Percentiles rank a stretch among this genome's conserved stretches.
phyloP scores from a whole-genome alignment of 2,329 filamentous ascomycete genomes.

The Aureobasidium leucospermi region DNA sequence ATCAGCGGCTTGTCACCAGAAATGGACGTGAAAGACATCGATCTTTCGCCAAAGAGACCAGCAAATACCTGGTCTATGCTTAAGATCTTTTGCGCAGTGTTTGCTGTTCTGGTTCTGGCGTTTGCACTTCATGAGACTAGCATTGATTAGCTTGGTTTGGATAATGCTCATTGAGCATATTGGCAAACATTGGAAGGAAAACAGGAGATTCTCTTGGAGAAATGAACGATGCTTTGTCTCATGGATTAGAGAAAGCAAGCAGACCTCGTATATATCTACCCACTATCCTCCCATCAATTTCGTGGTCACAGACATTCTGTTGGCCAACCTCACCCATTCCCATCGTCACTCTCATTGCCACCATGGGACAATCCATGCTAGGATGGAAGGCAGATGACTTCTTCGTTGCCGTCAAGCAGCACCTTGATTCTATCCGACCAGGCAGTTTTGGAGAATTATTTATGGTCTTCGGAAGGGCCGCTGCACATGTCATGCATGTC shows the following conservation, averaged over 20 bases:
- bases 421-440: background rate
- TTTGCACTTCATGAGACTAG: background rate
- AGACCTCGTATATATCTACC: background rate
- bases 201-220: too few relatives aligned
- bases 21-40: background rate
- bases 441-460: background rate
- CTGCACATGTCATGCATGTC: background rate
- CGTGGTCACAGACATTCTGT: too few relatives aligned
- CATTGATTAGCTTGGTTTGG: background rate
- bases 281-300: background rate
- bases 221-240: background rate
- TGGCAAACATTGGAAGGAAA: background rate
- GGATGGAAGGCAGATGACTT: slow-evolving; percentile 6
- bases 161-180: background rate
- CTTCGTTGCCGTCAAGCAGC: background rate
- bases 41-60: background rate
- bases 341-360: background rate
- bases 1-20: background rate
- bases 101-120: background rate
- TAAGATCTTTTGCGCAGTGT: background rate
- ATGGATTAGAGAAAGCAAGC: background rate
- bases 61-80: background rate
- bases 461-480: background rate
- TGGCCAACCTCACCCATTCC: too few relatives aligned
- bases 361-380: background rate